Conservation (phyloP, 1,139 yeast species). For the Yamadazyma atlantica region DNA sequence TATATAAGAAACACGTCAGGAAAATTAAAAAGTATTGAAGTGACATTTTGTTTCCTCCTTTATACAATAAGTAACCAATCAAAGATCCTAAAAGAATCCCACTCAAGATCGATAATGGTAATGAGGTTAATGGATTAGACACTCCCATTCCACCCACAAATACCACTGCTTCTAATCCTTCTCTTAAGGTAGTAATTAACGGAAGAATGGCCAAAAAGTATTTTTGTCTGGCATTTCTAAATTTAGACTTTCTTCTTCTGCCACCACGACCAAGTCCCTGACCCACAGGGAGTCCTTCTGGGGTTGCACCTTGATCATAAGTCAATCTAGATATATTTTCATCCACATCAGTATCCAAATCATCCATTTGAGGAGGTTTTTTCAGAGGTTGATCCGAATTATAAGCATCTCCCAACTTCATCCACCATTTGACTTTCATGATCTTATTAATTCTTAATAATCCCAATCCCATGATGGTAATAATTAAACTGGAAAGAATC, state of each 20-base stretch:
- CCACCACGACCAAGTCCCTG: not conserved
- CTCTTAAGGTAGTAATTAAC: constrained; percentile 44
- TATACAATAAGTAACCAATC: constrained; percentile 38
- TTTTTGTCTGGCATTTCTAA: constrained; percentile 18
- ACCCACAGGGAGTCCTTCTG: not conserved
- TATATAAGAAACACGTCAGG: constrained; percentile 43
- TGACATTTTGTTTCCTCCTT: constrained; percentile 42
- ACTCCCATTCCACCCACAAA: constrained; percentile 51
- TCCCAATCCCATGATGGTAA: constrained; percentile 87
- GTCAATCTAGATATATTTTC: no score
- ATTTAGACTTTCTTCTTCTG: constrained; percentile 4
- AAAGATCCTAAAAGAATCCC: constrained; percentile 37
- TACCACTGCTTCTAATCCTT: constrained; percentile 50
- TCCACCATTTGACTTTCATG: constrained; percentile 53
- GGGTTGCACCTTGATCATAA: not conserved
- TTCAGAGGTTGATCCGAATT: constrained; percentile 12
- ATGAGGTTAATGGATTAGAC: constrained; percentile 36
- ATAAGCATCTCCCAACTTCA: constrained; percentile 44
- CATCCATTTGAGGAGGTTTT: no score
- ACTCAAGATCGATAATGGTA: constrained; percentile 38
- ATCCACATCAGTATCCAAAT: not conserved
- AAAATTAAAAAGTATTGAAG: constrained; percentile 41
- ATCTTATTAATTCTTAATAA: constrained; percentile 76
- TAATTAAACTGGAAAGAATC: constrained; percentile 73
- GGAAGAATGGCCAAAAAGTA: constrained; percentile 44